Base-by-base conservation (phyloP, 2,329 filamentous ascomycete genomes). In the Diplodia seriata region DNA sequence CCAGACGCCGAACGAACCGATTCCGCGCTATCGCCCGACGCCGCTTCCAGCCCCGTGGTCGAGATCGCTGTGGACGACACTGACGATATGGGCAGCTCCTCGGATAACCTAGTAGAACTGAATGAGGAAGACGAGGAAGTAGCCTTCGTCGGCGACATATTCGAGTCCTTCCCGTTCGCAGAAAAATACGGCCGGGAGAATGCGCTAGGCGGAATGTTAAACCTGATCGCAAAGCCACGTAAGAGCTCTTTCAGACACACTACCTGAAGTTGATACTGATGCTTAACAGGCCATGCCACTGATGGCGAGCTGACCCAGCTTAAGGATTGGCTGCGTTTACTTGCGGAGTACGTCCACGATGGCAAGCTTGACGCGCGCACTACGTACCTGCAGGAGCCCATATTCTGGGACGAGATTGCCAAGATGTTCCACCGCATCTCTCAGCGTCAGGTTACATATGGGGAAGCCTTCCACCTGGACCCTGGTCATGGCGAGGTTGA, bases 381-480 rank as follows among this genome's bases (percentile, higher is more conserved):
- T 49, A 51, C 59, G 12, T 79, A 74, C 57, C 49, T 72, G n/a
- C 70, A 72, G 64, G 75, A 74, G 67, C 63, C 68, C 8, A n/a
- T 56, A 1, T 78, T 78, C 63, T 79, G 77, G 77, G 74, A 76
- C n/a, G 75, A 77, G 18, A 73, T 79, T 12, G 71, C 72, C 23
- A 57, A 61, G 31, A 65, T 79, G 38, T 72, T 76, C 38, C 70
- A 71, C 62, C 76, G 73, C 59, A 54, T 78, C 20, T 64, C 78
- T 7, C 66, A 51, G 15, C 72, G 71, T 14, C 68, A 66, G 15
- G 67, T 66, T 38, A 67, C 69, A 7, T 33, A 69, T 8, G 72
- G 72, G 14, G 73, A 73, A 50, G 56, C 68, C 15, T 73, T 68
- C 31, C 15, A 68, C 14, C 59, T 68, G 12, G 66, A 51, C 15